Base-by-base conservation (phyloP, 495 filamentous ascomycete genomes). In the Penicillium herquei region DNA sequence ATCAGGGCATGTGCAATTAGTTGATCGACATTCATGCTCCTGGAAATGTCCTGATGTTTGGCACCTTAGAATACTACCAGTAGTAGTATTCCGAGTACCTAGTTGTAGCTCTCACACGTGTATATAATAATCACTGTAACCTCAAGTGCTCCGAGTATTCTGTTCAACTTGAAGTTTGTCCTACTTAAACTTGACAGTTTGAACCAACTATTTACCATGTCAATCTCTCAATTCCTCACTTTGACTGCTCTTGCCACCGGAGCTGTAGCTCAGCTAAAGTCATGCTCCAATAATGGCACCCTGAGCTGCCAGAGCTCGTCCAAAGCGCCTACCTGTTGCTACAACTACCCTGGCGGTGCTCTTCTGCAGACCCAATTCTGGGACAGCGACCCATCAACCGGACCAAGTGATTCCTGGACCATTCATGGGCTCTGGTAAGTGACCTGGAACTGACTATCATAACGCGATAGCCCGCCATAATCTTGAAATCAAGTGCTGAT, bases 331-430 rank as follows among this genome's bases (percentile, higher is more conserved):
- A 79, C 79, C 16, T 93, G 90, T 75, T 94, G 90, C 75, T 90
- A 87, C 70, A 87, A 91, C 54, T 71, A 81, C 47, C 87, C 87
- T 0, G 88, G 89, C 21, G 90, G 90, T 7, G 79, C 87, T 46
- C 69, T 93, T 26, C 73, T 92, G 39, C 81, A 83, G 63, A 90
- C 89, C 13, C 89, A 93, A 59, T 92, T 94, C 76, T 96, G 89
- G 89, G 89, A 93, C 61, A 79, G 81, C 0, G 66, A 84, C 61
- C 84, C 84, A 8, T 70, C 82, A 30, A 82, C 81, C 3, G 86
- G 85, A 0, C 87, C 85, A 1, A 73, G 74, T n/a, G 80, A 92
- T 62, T 84, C 84, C 45, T 94, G 89, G 90, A 93, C 90, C 5
- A 71, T 94, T 32, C 91, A 92, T 63, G 89, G 90, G 16, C 73